Percentiles rank a stretch among this genome's conserved stretches.
Conservation (phyloP, 441 rosid genomes). For the Croton laevigatus region DNA sequence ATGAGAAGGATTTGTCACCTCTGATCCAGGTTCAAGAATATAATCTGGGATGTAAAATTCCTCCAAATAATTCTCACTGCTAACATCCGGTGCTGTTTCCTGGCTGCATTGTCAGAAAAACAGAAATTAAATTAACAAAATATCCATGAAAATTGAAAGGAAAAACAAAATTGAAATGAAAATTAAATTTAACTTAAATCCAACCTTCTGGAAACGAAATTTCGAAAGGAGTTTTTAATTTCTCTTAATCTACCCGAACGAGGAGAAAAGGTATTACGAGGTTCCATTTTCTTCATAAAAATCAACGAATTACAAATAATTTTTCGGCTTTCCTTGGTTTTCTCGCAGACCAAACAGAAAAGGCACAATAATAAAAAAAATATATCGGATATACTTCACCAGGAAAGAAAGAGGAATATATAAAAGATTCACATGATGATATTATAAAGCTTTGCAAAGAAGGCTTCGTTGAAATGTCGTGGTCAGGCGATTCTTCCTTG, state of each 20-base stretch:
- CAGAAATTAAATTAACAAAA: no score
- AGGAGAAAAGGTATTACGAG: conserved; percentile 12
- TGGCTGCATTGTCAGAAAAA: conserved; percentile 26
- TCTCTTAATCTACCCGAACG: conserved; percentile 19
- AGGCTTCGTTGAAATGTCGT: conserved; percentile 1
- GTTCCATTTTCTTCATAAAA: conserved; percentile 20
- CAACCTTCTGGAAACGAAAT: conserved; percentile 35
- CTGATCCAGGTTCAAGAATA: conserved; percentile 39
- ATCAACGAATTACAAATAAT: neutral
- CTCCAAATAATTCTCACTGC: conserved; percentile 21
- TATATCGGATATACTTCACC: neutral
- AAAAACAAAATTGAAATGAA: no score
- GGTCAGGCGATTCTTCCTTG: neutral
- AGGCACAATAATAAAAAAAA: neutral
- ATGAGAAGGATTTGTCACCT: conserved; percentile 7
- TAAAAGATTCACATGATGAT: neutral
- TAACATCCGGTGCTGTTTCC: conserved; percentile 9
- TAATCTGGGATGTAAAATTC: conserved; percentile 56
- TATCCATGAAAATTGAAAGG: no score
- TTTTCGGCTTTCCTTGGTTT: conserved; percentile 4
- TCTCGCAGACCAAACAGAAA: conserved; percentile 18
- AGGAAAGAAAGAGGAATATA: neutral
- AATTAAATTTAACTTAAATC: neutral
- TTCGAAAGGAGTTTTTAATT: conserved; percentile 18
- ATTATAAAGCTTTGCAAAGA: neutral